Evolutionary conservation across 805 yeast species (phyloP), one percentile per base, ranked within the genome.

Genomic region (Jamesozyma hellenica): DNA sequence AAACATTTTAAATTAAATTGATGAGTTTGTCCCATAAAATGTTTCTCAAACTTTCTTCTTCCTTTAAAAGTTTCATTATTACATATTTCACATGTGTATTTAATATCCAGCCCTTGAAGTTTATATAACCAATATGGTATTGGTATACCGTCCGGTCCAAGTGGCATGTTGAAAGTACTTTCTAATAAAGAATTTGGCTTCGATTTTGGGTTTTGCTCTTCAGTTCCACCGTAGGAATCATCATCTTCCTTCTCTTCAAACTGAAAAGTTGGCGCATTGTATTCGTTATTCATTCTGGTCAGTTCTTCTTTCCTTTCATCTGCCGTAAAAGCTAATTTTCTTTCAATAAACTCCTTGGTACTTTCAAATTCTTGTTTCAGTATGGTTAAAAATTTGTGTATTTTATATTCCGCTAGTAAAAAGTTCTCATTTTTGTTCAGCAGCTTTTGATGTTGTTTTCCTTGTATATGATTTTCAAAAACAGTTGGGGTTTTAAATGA

Each of bases 121-220:
- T 88, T 92, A 68, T 77, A 88, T 23, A 92, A 66, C 98, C 98
- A 92, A 40, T 70, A 76, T 1, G 98, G 98, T 23, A 92, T 85
- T 1, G 96, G 96, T 31, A 71, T 72, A 0, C 96, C 96, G 60
- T 88, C 96, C 15, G 83, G 72, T 0, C 95, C 97, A 0, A 84
- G 38, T 0, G 95, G 95, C 40, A 84, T 58, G 41, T 79, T 74
- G 41, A 74, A 64, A 3, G 47, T 34, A 9, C 41, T 41, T 12
- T 35, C 42, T 6, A 42, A 29, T 9, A 38, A 5, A 19, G 11
- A 28, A 15, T 28, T 35, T 14, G 28, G 18, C 17, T n/a, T 33
- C 13, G 25, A 14, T 3, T 7, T 14, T 26, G 31, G 26, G 12
- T 18, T 60, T 16, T 52, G 50, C 1, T 46, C 46, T 4, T 42